Percentiles rank a stretch among this genome's conserved stretches.
phyloP scores from a whole-genome alignment of 2,329 filamentous ascomycete genomes.

The Colletotrichum chrysophilum region DNA sequence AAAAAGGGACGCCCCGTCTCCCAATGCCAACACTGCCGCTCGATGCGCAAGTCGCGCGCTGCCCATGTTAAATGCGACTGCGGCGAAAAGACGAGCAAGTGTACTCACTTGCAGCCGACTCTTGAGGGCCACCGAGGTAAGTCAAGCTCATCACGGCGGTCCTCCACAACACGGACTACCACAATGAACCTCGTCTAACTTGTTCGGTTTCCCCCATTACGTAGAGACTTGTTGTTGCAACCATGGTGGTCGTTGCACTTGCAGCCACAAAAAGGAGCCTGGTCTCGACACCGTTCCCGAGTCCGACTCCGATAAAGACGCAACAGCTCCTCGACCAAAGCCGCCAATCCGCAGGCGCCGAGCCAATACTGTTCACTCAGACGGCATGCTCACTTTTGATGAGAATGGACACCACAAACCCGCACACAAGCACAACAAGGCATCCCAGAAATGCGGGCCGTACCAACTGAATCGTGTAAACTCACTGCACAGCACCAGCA shows the following conservation, averaged over 20 bases:
- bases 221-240: slow-evolving; percentile 73
- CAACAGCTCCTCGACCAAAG: slow-evolving; percentile 42
- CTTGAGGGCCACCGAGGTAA: slow-evolving; percentile 66
- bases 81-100: slow-evolving; percentile 85
- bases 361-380: slow-evolving; percentile 67
- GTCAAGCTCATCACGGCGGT: slow-evolving; percentile 29
- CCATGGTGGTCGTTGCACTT: slow-evolving; percentile 71
- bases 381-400: slow-evolving; percentile 64
- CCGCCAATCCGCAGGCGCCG: slow-evolving; percentile 54
- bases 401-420: slow-evolving; percentile 70
- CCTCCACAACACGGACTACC: neutral
- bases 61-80: slow-evolving; percentile 97
- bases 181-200: slow-evolving; percentile 11
- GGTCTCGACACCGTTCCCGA: slow-evolving; percentile 67
- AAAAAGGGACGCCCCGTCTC: slow-evolving; percentile 97
- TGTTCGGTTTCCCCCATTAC: slow-evolving; percentile 3
- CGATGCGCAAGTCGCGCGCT: slow-evolving; percentile 93
- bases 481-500: slow-evolving; percentile 59
- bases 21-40: slow-evolving; percentile 96
- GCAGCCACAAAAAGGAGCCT: slow-evolving; percentile 67
- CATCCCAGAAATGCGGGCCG: slow-evolving; percentile 66
- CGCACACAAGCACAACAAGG: slow-evolving; percentile 63
- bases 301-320: slow-evolving; percentile 61
- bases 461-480: slow-evolving; percentile 66
- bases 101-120: slow-evolving; percentile 62